These are phyloP conservation scores for Pythium dissimile DNA, from an alignment of 352 stramenopile genomes.

Conservation along the genomic window DNA sequence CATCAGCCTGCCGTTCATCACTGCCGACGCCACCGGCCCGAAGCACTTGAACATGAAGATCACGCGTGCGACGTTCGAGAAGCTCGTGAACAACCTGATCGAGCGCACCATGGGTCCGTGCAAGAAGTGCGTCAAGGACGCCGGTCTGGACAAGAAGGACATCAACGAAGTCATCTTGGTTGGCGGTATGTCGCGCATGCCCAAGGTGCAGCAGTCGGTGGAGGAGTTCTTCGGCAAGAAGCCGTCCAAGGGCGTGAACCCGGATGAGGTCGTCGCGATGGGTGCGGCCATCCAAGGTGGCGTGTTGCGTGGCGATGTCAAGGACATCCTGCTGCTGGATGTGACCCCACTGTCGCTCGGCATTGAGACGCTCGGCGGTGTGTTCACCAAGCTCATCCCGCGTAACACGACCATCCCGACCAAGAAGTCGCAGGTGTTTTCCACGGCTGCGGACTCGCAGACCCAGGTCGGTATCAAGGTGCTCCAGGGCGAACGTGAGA, in stretches of 20 bases:
- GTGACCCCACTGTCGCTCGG: conserved; percentile 84
- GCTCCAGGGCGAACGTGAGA: conserved; percentile 90
- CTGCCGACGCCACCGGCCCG: conserved; percentile 93
- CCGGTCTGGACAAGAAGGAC: conserved; percentile 85
- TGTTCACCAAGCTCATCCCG: conserved; percentile 87
- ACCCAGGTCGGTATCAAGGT: conserved; percentile 83
- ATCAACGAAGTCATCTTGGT: conserved; percentile 81
- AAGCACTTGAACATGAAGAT: conserved; percentile 97
- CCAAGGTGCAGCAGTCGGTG: conserved; percentile 50
- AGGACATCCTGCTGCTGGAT: conserved; percentile 84
- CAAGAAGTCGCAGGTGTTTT: conserved; percentile 87
- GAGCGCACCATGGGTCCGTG: conserved; percentile 94
- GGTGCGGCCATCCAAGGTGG: conserved; percentile 69
- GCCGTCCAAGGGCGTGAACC: conserved; percentile 75
- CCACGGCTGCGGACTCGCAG: conserved; percentile 87
- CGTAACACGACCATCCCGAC: conserved; percentile 85
- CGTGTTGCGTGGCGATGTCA: conserved; percentile 52
- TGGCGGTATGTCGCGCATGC: conserved; percentile 53
- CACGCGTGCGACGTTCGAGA: conserved; percentile 89
- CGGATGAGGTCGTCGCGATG: conserved; percentile 78
- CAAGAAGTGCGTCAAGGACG: conserved; percentile 90
- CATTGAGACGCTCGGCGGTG: conserved; percentile 83
- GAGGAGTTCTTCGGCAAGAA: conserved; percentile 54
- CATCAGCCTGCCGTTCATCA: conserved; percentile 97
- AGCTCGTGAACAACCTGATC: conserved; percentile 87